These are phyloP conservation scores for Penicillium concentricum DNA, from an alignment of 2,329 filamentous ascomycete species.

Conservation along the genomic window DNA sequence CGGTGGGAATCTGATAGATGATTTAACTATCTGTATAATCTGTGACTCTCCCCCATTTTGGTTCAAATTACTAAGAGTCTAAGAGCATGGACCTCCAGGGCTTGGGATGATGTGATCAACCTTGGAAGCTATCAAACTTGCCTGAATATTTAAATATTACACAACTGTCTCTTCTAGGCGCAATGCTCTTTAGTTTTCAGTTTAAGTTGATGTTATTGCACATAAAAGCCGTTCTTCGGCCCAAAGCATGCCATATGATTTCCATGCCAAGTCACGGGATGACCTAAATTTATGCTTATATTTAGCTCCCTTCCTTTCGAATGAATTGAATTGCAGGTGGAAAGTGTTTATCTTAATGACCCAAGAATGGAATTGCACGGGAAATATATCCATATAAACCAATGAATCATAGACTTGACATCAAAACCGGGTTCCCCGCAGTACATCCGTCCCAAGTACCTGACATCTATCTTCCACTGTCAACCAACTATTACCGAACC, in stretches of 20 bases:
- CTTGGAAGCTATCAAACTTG: neutral
- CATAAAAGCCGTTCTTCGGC: neutral
- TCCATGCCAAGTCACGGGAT: neutral
- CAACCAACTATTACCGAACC: neutral
- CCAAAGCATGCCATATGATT: neutral
- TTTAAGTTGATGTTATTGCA: neutral
- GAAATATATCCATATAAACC: neutral
- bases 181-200: neutral
- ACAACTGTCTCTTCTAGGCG: neutral
- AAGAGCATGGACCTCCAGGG: neutral
- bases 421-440: conserved; percentile 6
- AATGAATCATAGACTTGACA: neutral
- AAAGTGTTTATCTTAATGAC: no score
- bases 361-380: no score
- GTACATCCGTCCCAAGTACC: neutral
- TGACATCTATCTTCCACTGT: neutral
- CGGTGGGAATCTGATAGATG: neutral
- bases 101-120: neutral
- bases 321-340: neutral
- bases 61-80: no score
- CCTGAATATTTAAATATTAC: neutral
- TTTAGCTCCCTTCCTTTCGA: neutral
- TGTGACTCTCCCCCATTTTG: neutral
- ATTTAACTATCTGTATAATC: neutral
- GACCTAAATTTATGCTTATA: conserved; percentile 1